Percentiles rank a stretch among this genome's conserved stretches.
Conservation (phyloP, 1,284 basidiomycete genomes). For the Sporisorium exsertum region DNA sequence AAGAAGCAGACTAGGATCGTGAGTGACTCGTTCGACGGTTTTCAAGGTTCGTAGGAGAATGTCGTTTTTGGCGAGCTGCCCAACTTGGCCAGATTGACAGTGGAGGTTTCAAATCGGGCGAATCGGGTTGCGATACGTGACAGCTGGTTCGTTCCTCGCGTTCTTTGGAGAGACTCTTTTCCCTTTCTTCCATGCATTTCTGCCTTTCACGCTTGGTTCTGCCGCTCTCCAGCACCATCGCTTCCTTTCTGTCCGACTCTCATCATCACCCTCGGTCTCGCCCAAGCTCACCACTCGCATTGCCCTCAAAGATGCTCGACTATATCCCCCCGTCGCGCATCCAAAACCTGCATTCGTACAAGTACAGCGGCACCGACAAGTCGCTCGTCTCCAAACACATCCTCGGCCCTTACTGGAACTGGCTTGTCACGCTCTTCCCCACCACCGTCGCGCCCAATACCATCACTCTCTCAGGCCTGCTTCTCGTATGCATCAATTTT, state of each 20-base stretch:
- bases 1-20: neutral
- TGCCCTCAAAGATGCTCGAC: constrained; percentile 38
- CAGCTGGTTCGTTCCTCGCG: neutral
- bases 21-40: constrained; percentile 7
- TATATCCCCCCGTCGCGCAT: constrained; percentile 71
- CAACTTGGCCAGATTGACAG: constrained; percentile 1
- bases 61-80: constrained; percentile 10
- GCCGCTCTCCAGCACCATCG: neutral
- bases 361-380: constrained; percentile 74
- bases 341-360: constrained; percentile 73
- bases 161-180: neutral
- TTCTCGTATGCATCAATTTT: constrained; percentile 86
- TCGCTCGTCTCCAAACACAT: constrained; percentile 78
- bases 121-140: neutral
- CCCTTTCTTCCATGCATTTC: neutral
- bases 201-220: neutral
- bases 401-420: constrained; percentile 91
- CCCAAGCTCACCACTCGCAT: neutral
- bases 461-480: constrained; percentile 76
- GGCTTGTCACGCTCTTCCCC: constrained; percentile 92
- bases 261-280: no score
- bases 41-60: neutral
- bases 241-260: neutral
- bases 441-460: constrained; percentile 85
- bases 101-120: neutral